Conservation (phyloP, 768 basidiomycete genomes). For the Mycena floridula region DNA sequence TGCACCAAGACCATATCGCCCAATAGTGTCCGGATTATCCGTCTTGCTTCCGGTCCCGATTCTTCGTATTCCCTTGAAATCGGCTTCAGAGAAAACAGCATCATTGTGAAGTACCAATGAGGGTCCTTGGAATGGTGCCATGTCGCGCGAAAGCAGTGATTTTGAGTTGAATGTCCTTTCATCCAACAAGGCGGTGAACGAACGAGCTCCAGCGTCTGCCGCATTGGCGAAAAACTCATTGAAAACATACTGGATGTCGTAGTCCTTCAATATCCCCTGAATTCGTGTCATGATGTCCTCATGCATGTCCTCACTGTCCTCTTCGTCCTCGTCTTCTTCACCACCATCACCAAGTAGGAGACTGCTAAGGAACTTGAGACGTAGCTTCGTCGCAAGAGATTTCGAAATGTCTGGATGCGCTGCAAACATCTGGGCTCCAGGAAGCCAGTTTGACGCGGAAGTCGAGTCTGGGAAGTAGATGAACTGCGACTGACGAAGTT, state of each 20-base stretch:
- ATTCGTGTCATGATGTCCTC: conserved; percentile 38
- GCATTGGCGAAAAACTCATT: conserved; percentile 52
- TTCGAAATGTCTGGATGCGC: conserved; percentile 4
- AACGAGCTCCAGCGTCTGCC: conserved; percentile 38
- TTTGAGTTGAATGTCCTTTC: conserved; percentile 8
- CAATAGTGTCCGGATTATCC: conserved; percentile 32
- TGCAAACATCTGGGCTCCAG: too few species aligned
- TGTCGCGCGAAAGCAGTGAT: conserved; percentile 23
- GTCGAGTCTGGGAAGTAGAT: conserved; percentile 24
- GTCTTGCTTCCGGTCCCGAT: conserved; percentile 41
- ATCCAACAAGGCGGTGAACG: conserved; percentile 35
- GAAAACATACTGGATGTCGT: conserved; percentile 35
- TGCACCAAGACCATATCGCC: conserved; percentile 46
- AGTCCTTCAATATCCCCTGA: conserved; percentile 33
- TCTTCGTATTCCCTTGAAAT: conserved; percentile 39
- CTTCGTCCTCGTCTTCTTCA: conserved; percentile 18
- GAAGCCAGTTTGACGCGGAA: neutral
- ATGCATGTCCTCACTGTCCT: conserved; percentile 34
- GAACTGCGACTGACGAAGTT: conserved; percentile 20
- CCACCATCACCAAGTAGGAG: too few species aligned
- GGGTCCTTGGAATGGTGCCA: conserved; percentile 29
- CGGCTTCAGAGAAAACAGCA: conserved; percentile 29
- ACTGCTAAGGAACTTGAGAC: conserved; percentile 11
- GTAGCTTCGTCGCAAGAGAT: conserved; percentile 10
- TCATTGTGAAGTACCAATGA: conserved; percentile 42